Evolutionary conservation across 331 rosid species (phyloP), one percentile per base, ranked within the genome.

Genomic region (Quercus lobata): DNA sequence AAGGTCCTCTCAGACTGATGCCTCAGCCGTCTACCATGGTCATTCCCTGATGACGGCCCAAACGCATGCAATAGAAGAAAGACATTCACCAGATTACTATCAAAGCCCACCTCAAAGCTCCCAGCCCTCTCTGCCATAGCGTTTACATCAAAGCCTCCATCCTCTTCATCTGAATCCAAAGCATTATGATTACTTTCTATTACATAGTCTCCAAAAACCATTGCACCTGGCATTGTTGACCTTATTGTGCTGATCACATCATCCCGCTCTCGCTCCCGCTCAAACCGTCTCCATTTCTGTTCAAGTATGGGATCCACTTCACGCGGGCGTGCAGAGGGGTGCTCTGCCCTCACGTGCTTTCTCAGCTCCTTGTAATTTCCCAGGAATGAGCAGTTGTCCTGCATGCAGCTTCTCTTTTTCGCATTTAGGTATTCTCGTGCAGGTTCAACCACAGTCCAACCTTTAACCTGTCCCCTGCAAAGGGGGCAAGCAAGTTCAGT

Each of bases 391-490:
- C 99, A 96, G 73, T 80, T 58, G 22, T 96, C 99, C 80, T 96
- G 99, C 94, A 93, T 90, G 83, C 99, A 96, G 87, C 89, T 89
- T 83, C 99, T 86, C 85, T 78, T 84, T 85, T 96, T 96, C 12
- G 88, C 88, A 82, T 96, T 93, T 14, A 96, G 91, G 80, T 72
- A 90, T 34, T 89, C 97, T 57, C 99, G 86, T n/a, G 94, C 98
- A 60, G 90, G 92, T 80, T 96, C 97, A 77, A 96, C 98, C 72
- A 96, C 97, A 21, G 99, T 96, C 99, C 99, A 96, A 72, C 99
- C 99, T 83, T 96, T 96, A 82, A 96, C 99, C 86, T 89, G 90
- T 72, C 93, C 99, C 78, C 96, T 75, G 75, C 95, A 90, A 71
- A 88, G 83, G 78, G 94, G 98, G 83, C 96, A 95, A 17, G 92